Evolutionary conservation across 2,329 filamentous ascomycete genomes (phyloP), one percentile per base, ranked within the genome.

Genomic region (Fusarium multiceps): DNA sequence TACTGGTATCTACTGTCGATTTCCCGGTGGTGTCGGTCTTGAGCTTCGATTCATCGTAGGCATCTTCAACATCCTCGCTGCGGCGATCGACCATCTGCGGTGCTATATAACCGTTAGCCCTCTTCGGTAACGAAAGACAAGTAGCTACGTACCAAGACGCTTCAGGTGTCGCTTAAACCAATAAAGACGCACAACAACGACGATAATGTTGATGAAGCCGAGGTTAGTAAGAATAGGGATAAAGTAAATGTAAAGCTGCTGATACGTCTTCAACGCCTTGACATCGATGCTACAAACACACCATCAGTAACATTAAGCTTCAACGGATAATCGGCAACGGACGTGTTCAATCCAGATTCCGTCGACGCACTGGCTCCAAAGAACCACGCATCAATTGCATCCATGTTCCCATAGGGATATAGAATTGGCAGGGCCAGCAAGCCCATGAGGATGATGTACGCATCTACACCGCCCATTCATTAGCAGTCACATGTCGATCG

Each of bases 211-310:
- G 67, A 87, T 77, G 63, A 86, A 85, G 1, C 80, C 80, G 14
- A 86, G 54, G 54, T 87, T 86, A 0, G 80, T 82, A 3, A 87
- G 50, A 11, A 85, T 79, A 0, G 85, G 84, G 20, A 84, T 75
- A 32, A 86, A 77, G 68, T 86, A 87, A 37, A 86, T 66, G 32
- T 81, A 82, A 2, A 87, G 69, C 65, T 87, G 85, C 69, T 87
- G 85, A 54, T 86, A 87, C 0, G 78, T 80, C 60, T 81, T 80
- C 18, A 87, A 70, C 2, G 76, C 75, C 48, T 86, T 87, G 34
- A 87, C 73, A 66, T 87, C 84, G 32, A 86, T 74, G 7, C 84
- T 86, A 40, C 11, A 37, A 6, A 27, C 12, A 7, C 2, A 8
- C 12, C 6, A 37, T 51, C 28, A 51, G 32, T n/a, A 10, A 14